Evolutionary conservation across 257 asterid genomes (phyloP).

Genomic region (Forsythia suspensa): DNA sequence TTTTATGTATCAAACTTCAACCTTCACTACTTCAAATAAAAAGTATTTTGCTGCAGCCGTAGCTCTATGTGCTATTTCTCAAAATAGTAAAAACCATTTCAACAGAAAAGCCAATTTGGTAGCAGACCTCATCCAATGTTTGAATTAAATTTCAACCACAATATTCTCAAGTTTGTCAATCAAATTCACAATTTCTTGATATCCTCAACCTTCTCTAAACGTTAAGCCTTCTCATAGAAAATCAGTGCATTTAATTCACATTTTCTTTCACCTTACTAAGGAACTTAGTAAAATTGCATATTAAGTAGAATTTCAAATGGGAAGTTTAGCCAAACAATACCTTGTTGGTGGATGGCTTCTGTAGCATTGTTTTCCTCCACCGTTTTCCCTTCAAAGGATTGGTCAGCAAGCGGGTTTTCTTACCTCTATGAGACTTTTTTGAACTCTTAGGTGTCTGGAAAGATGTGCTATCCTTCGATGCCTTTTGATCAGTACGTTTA

Average conservation of each 20-base stretch:
- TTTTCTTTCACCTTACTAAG: slow-evolving; percentile 1
- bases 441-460: slow-evolving; percentile 23
- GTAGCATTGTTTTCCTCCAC: slow-evolving; percentile 33
- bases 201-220: no score
- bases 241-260: slow-evolving; percentile 4
- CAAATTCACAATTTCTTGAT: background rate
- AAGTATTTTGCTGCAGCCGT: background rate
- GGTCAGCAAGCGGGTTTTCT: slow-evolving; percentile 32
- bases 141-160: background rate
- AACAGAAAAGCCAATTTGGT: no score
- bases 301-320: background rate
- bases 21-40: background rate
- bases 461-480: slow-evolving; percentile 31
- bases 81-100: no score
- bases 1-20: no score
- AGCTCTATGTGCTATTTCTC: background rate
- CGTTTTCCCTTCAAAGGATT: slow-evolving; percentile 44
- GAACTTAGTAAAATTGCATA: slow-evolving; percentile 12
- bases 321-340: slow-evolving; percentile 36
- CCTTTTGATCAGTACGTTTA: slow-evolving; percentile 29
- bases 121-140: no score
- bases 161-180: background rate
- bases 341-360: slow-evolving; percentile 39
- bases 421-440: slow-evolving; percentile 31
- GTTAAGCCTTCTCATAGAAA: background rate